A percentile compares a stretch with the other conserved stretches of the same genome.
These are phyloP conservation scores for Xylariaceae sp. DNA, from an alignment of 2,329 filamentous ascomycete species.

Conservation along the genomic window DNA sequence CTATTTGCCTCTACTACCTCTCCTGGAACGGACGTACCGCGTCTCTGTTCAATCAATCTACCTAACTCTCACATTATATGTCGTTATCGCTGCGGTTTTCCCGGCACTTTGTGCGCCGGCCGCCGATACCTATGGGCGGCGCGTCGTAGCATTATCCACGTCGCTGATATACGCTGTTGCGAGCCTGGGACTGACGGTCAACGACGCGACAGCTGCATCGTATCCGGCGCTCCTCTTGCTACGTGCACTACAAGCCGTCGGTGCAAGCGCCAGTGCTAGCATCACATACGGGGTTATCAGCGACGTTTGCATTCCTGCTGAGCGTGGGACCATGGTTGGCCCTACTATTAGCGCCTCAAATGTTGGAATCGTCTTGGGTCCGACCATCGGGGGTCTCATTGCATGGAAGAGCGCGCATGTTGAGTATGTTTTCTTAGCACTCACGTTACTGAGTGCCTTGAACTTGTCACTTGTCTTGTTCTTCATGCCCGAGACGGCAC, in stretches of 20 bases:
- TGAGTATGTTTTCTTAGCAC: constrained; percentile 3
- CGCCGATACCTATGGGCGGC: constrained; percentile 1
- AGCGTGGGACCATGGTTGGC: constrained; percentile 2
- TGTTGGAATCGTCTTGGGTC: constrained; percentile 1
- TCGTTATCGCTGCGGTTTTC: constrained; percentile 3
- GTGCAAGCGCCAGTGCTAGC: constrained; percentile 1
- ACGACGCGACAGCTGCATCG: neutral
- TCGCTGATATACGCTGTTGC: neutral
- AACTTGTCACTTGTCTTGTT: neutral
- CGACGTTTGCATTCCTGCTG: constrained; percentile 3
- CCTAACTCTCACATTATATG: constrained; percentile 8
- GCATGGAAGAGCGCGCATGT: neutral
- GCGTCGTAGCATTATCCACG: neutral
- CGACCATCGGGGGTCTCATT: neutral
- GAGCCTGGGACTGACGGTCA: constrained; percentile 1
- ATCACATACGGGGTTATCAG: constrained; percentile 4
- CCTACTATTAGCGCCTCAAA: constrained; percentile 3
- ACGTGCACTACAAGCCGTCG: neutral
- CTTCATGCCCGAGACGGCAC: constrained; percentile 6
- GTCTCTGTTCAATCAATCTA: constrained; percentile 6
- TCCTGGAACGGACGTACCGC: neutral
- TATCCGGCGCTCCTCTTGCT: constrained; percentile 1
- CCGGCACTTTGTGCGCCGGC: constrained; percentile 3
- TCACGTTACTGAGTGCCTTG: neutral
- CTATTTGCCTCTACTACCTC: constrained; percentile 5